Base-by-base conservation (phyloP, 352 stramenopile species). In the Phytopythium delawarense region DNA sequence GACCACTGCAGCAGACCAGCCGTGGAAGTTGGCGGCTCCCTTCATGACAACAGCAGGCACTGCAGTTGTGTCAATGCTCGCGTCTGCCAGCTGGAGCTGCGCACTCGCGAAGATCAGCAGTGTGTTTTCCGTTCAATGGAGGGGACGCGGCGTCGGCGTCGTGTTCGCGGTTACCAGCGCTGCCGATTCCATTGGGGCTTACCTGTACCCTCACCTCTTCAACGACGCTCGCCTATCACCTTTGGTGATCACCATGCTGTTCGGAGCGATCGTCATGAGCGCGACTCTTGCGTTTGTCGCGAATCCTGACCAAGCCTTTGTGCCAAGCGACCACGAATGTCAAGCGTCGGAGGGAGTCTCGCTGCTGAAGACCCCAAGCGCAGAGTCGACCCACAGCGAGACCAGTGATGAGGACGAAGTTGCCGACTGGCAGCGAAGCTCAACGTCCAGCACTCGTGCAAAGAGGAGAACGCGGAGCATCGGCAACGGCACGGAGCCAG, bases 201-300 rank as follows among this genome's bases (percentile, higher is more conserved):
- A 48, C 35, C 20, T 58, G 52, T 58, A 58, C 21, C 52, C 52
- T 3, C 16, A 58, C 16, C 21, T 58, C 21, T 46, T 44, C 52
- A 58, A 58, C 35, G n/a, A 34, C 20, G 16, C 40, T 12, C 52
- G 32, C 7, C 13, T 44, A 20, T 48, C 52, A 1, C 32, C 35
- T 8, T 35, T 46, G 32, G 9, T 12, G 34, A 58, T 46, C 32
- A 58, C 35, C 5, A 7, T 8, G 35, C 15, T 58, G n/a, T 44
- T 58, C 34, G 34, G 20, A 12, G 52, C 35, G 9, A 8, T 48
- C 7, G 8, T 34, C 9, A 30, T 46, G 13, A 20, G 18, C 18
- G 32, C 13, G 6, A 56, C 20, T 8, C 30, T 56, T 9, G 21
- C 45, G 9, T 13, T 34, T 8, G 21, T 34, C 21, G n/a, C 21